Percentiles rank a stretch among this genome's conserved stretches.
phyloP scores from a whole-genome alignment of 148 eudicot genomes.

The Vaccinium corymbosum region DNA sequence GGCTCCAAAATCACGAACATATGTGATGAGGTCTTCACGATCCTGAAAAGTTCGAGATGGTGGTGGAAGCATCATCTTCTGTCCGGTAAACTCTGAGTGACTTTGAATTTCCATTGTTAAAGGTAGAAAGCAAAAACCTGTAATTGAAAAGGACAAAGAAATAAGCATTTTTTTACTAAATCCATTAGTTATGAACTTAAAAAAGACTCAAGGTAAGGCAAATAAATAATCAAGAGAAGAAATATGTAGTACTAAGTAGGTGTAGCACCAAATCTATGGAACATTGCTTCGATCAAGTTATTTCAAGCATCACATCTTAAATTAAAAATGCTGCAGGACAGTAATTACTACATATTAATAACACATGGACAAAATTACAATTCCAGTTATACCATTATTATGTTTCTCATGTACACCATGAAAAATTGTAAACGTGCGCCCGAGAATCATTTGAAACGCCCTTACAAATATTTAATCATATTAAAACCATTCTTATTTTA shows the following conservation, averaged over 20 bases:
- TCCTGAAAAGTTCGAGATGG: conserved; percentile 40
- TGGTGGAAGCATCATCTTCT: conserved; percentile 37
- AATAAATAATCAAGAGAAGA: neutral
- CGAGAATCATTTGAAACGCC: neutral
- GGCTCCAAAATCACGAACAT: conserved; percentile 51
- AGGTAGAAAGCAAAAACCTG: conserved; percentile 9
- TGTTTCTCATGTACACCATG: neutral
- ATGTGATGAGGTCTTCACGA: conserved; percentile 46
- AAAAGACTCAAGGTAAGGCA: neutral
- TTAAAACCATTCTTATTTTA: neutral
- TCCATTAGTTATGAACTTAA: neutral
- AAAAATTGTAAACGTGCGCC: neutral
- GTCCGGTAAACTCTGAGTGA: conserved; percentile 13
- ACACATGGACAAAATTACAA: neutral
- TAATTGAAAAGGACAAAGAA: neutral
- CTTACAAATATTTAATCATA: neutral
- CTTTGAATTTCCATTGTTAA: conserved; percentile 19
- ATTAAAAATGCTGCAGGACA: neutral
- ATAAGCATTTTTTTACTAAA: neutral
- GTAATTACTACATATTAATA: neutral
- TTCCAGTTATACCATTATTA: neutral
- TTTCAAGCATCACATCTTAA: neutral
- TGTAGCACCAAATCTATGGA: neutral
- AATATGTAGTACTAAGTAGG: neutral
- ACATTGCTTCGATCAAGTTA: neutral